Evolutionary conservation across 2,329 filamentous ascomycete species (phyloP), one percentile per base, ranked within the genome.

Genomic region (Canariomyces notabilis): DNA sequence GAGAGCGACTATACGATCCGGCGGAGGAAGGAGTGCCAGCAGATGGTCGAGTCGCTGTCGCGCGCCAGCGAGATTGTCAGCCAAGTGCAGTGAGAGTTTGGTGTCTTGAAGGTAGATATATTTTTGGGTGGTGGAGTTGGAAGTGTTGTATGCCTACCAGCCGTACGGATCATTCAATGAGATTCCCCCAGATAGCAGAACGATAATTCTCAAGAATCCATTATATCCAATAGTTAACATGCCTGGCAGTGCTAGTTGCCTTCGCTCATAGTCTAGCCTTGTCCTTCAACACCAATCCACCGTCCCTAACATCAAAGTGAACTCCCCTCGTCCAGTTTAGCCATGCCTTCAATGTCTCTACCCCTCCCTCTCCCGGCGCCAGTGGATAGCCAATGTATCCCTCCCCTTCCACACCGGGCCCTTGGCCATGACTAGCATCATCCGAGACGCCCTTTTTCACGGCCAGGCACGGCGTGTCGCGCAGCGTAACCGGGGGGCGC

Each of bases 1-100:
- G 93, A 98, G 72, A 95, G 88, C 64, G 93, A 98, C 68, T 97
- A 95, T 76, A 98, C 93, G 3, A 78, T 95, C 61, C 82, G 91
- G 61, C 79, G 93, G 67, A 80, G 93, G 67, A 98, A 98, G 76
- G 93, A 98, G 70, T 98, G 93, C 70, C 89, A 94, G 71, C 89
- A 96, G 70, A 98, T 98, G 93, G 93, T 98, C 42, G 93, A 98
- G 70, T 94, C 87, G 45, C 75, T 98, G 62, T 72, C 77, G 58
- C 85, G 87, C 68, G 93, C 93, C 47, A 93, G 83, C 68, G 93
- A 98, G 75, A 97, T 98, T 71, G 93, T 98, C 65, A 90, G 88
- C 69, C 80, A 84, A 65, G 81, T 84, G 46, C 78, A 82, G 74
- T 82, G 74, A 50, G 52, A n/a, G n/a, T n/a, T n/a, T n/a, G n/a